phyloP scores from a whole-genome alignment of 169 alveolate genomes.

The Babesia ovis region DNA sequence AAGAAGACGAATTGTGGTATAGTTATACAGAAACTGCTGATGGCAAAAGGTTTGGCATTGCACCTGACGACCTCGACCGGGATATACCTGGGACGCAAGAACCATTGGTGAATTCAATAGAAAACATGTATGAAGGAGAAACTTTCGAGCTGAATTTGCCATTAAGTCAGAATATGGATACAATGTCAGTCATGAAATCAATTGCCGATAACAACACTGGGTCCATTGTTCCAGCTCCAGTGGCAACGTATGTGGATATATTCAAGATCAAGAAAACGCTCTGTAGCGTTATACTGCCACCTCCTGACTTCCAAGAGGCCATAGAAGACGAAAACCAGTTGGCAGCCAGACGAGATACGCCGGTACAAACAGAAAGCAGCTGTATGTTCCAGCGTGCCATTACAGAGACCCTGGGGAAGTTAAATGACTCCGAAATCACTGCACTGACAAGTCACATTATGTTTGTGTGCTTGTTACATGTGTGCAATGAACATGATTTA shows the following conservation, averaged over 20 bases:
- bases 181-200: background rate
- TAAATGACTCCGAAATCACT: constrained; percentile 12
- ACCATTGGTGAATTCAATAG: constrained; percentile 14
- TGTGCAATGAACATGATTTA: constrained; percentile 65
- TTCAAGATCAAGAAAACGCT: constrained; percentile 55
- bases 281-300: constrained; percentile 48
- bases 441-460: constrained; percentile 56
- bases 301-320: constrained; percentile 55
- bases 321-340: constrained; percentile 7
- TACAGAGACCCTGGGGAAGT: constrained; percentile 18
- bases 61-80: constrained; percentile 20
- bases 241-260: constrained; percentile 41
- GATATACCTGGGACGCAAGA: background rate
- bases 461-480: constrained; percentile 69
- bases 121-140: constrained; percentile 17
- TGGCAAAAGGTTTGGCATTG: background rate
- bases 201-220: background rate
- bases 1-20: background rate
- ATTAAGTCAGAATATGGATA: background rate
- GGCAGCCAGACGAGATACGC: background rate
- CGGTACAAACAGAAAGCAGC: background rate
- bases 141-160: background rate
- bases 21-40: background rate
- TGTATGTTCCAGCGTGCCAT: constrained; percentile 48
- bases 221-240: constrained; percentile 25